Percentiles rank a stretch among this genome's conserved stretches.
Evolutionary conservation across 257 asterid species (phyloP).

Genomic region (Echium plantagineum): DNA sequence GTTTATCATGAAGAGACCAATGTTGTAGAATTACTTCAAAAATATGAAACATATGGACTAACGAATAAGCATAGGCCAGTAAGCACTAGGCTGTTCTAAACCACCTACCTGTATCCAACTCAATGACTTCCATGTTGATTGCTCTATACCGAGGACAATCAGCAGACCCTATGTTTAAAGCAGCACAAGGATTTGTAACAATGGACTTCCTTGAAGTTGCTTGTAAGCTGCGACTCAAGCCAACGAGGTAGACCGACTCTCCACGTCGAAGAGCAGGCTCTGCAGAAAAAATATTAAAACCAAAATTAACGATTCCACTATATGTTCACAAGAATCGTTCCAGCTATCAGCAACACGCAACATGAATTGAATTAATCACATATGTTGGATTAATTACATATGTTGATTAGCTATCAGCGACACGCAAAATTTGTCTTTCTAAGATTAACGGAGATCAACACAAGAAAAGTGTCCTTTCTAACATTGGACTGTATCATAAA

Average conservation of each 20-base stretch:
- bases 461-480: too few species aligned
- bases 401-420: too few species aligned
- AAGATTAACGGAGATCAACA: too few species aligned
- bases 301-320: neutral
- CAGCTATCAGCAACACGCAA: too few species aligned
- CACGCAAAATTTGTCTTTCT: neutral
- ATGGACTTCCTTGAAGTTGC: slow-evolving; percentile 92
- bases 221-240: slow-evolving; percentile 85
- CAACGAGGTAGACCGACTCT: slow-evolving; percentile 93
- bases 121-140: slow-evolving; percentile 95
- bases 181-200: slow-evolving; percentile 91
- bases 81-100: neutral
- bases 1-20: slow-evolving; percentile 15
- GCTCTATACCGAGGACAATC: slow-evolving; percentile 96
- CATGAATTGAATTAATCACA: neutral
- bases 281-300: slow-evolving; percentile 20
- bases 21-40: slow-evolving; percentile 3
- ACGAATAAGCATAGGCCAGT: neutral
- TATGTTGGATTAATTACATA: too few species aligned
- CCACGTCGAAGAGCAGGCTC: slow-evolving; percentile 95
- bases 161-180: slow-evolving; percentile 82
- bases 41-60: neutral
- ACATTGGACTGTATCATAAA: too few species aligned
- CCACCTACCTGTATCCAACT: slow-evolving; percentile 79
- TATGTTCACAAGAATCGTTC: too few species aligned